These are phyloP conservation scores for Mortierella claussenii DNA, from an alignment of 192 early-diverging fungal genomes.

Conservation along the genomic window DNA sequence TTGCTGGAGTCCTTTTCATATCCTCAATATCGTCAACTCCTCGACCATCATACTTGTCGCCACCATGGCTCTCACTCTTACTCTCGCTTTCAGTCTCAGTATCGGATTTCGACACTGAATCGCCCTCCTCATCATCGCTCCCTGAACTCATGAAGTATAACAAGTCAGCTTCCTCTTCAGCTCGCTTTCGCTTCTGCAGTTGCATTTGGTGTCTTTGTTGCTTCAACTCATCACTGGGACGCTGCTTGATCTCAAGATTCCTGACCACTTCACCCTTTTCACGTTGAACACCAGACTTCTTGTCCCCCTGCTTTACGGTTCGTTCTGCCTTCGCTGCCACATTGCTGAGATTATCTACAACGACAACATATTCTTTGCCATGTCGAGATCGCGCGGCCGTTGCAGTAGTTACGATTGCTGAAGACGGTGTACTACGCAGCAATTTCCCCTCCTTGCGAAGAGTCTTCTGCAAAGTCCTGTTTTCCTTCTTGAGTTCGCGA, in stretches of 20 bases:
- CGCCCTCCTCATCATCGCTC: slow-evolving; percentile 20
- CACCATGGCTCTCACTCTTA: slow-evolving; percentile 15
- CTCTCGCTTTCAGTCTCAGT: slow-evolving; percentile 13
- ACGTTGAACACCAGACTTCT: slow-evolving; percentile 11
- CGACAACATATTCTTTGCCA: no score
- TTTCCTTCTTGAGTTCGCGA: slow-evolving; percentile 35
- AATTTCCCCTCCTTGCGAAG: slow-evolving; percentile 37
- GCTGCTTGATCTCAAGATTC: slow-evolving; percentile 7
- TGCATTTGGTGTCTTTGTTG: slow-evolving; percentile 13
- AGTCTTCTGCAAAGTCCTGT: slow-evolving; percentile 4
- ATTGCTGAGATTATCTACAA: no score
- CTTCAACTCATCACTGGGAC: slow-evolving; percentile 17
- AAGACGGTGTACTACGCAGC: no score
- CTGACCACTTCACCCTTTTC: slow-evolving; percentile 18
- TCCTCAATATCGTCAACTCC: not conserved
- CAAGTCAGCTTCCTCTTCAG: slow-evolving; percentile 19
- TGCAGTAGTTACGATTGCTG: no score
- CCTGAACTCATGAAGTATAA: slow-evolving; percentile 19
- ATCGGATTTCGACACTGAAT: not conserved
- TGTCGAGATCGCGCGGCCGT: no score
- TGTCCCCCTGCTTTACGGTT: slow-evolving; percentile 7
- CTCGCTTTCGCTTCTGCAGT: slow-evolving; percentile 7
- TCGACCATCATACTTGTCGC: not conserved
- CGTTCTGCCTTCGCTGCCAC: no score
- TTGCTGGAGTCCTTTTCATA: no score